These are phyloP conservation scores for Nemania sp. DNA, from an alignment of 2,329 filamentous ascomycete genomes.

Conservation along the genomic window DNA sequence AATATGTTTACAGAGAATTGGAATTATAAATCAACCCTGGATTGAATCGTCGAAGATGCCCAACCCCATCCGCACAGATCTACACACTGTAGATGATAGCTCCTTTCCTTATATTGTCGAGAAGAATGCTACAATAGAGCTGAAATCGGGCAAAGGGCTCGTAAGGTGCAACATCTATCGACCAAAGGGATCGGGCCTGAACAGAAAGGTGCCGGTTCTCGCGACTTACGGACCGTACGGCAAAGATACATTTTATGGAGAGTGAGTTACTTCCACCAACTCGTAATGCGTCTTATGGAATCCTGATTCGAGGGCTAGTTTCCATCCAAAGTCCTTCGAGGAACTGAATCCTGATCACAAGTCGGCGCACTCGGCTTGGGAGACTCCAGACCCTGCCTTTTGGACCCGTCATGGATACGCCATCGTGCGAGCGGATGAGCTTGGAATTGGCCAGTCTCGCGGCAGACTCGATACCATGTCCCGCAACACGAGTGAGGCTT, in stretches of 20 bases:
- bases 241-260: neutral
- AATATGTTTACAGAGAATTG: neutral
- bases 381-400: slow-evolving; percentile 61
- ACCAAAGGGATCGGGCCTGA: neutral
- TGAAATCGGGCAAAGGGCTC: neutral
- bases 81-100: slow-evolving; percentile 4
- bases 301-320: neutral
- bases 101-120: slow-evolving; percentile 12
- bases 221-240: neutral
- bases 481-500: slow-evolving; percentile 52
- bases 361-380: slow-evolving; percentile 61
- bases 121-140: slow-evolving; percentile 12
- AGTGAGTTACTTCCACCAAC: neutral
- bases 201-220: neutral
- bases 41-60: neutral
- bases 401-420: slow-evolving; percentile 61
- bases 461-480: slow-evolving; percentile 56
- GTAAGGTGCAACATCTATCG: slow-evolving; percentile 16
- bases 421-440: slow-evolving; percentile 58
- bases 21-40: neutral
- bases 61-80: slow-evolving; percentile 1
- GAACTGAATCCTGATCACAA: slow-evolving; percentile 49
- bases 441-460: slow-evolving; percentile 52
- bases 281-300: neutral
- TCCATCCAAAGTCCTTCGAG: neutral